Evolutionary conservation across 305 asterid species (phyloP), one percentile per base, ranked within the genome.

Genomic region (Plantago coronopus): DNA sequence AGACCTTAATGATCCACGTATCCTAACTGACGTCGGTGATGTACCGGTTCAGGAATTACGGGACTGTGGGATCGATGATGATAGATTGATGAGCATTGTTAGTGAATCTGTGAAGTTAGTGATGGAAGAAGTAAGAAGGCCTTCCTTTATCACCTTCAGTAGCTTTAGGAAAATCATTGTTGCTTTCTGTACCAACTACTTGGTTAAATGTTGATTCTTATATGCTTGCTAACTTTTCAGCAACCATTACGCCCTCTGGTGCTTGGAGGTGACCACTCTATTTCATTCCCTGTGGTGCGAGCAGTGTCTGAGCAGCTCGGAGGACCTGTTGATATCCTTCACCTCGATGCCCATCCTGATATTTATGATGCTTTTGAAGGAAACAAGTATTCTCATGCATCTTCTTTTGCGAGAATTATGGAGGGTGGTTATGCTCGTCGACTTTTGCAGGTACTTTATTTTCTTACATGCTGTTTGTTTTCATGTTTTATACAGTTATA

Each of bases 261-360:
- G 70, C 83, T 93, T 37, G 99, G 99, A 37, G 99, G 99, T 22
- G 99, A 93, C 69, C 99, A 93, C 80, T 93, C 97, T 6, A 93
- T 93, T 69, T 89, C 99, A 16, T 89, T 61, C 76, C 99, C 97
- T 46, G 91, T 86, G 59, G 90, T 89, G 71, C 79, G 99, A 83
- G 99, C 97, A 4, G 96, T 93, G 54, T 89, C 99, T 50, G 95
- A 93, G 84, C 86, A 93, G 77, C 99, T 93, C 59, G 99, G 96
- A 55, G 97, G 99, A 56, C 94, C 94, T 23, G 83, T 93, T 15
- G 99, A 93, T 79, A 74, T 93, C 74, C 99, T 93, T 79, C 99
- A 93, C 76, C 82, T 93, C 23, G 99, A 93, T 79, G 99, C 99
- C 44, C 99, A 93, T 77, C 99, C 99, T 50, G 97, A 93, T 73